Evolutionary conservation across 2,329 filamentous ascomycete species (phyloP).

Genomic region (Fusarium coffeatum): DNA sequence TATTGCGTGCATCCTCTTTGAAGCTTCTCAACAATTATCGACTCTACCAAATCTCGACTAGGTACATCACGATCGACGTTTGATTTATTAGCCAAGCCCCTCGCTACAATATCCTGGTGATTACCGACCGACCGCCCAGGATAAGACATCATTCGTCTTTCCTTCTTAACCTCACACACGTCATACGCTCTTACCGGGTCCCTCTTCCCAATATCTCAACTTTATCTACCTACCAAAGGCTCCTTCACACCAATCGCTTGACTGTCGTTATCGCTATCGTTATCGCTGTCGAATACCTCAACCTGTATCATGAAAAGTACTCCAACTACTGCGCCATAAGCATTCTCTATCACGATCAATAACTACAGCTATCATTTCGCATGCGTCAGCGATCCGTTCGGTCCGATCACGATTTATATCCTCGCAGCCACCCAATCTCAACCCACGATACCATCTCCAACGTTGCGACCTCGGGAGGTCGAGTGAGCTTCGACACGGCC

Average conservation of each 20-base stretch:
- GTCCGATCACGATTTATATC: conserved; percentile 24
- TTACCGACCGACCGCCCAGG: conserved; percentile 5
- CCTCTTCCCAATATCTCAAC: neutral
- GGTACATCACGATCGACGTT: conserved; percentile 44
- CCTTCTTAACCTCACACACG: conserved; percentile 22
- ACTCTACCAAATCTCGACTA: conserved; percentile 31
- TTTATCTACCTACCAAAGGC: conserved; percentile 1
- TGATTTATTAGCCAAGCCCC: conserved; percentile 36
- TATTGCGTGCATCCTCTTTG: conserved; percentile 30
- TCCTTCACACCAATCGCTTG: conserved; percentile 24
- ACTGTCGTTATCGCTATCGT: conserved; percentile 39
- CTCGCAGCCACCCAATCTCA: conserved; percentile 19
- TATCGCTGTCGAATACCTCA: conserved; percentile 42
- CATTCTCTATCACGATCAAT: conserved; percentile 14
- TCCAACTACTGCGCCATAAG: conserved; percentile 29
- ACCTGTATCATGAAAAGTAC: conserved; percentile 37
- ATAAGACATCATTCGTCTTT: conserved; percentile 3
- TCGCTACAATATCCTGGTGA: conserved; percentile 21
- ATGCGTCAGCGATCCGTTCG: conserved; percentile 41
- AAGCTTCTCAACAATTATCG: conserved; percentile 42
- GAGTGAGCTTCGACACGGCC: conserved; percentile 46
- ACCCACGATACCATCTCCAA: conserved; percentile 23
- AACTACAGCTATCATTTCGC: conserved; percentile 29
- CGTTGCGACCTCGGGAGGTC: conserved; percentile 44
- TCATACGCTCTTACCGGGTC: conserved; percentile 10